Base-by-base conservation (phyloP, 2,329 filamentous ascomycete species). In the Fusarium lyarnte region DNA sequence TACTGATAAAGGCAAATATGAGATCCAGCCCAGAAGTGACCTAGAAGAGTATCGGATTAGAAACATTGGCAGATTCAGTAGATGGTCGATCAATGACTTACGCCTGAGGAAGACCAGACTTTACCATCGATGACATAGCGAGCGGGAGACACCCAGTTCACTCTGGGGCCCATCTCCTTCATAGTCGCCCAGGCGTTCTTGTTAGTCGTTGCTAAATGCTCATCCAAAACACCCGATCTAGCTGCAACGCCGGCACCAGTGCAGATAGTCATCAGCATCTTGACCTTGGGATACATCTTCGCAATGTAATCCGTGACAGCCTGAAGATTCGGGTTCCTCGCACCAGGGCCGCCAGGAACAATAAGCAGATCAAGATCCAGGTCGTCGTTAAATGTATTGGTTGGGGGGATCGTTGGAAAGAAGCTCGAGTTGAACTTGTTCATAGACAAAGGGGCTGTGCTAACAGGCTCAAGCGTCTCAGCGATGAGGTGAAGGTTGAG, bases 91-190 rank as follows among this genome's bases (percentile, higher is more conserved):
- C n/a, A 29, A 27, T 21, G 29, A 75, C 66, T 85, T 69, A 83
- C 81, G 55, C 91, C 91, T 1, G 89, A 90, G 5, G 88, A 88
- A 7, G 88, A 89, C 90, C 91, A 93, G 12, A 92, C 81, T 64
- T 92, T 90, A 8, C 88, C 90, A 79, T 93, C 90, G 1, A 84
- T 82, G 0, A 92, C 87, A 88, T 89, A 93, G 42, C 91, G 84
- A 25, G 91, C 91, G 33, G 85, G 84, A 1, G 84, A 80, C 31
- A 90, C 84, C 91, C 91, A 93, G 1, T 87, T 79, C 0, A 91
- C 88, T 1, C 84, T 80, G 0, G 85, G 83, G 0, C 87, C 85
- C 58, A 85, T 80, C 3, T 81, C 77, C 4, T 81, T 86, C 13
- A 88, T 85, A 70, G 79, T 79, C 12, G 80, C 79, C 84, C 87